A percentile compares a stretch with the other conserved stretches of the same genome.
Evolutionary conservation across 352 stramenopile genomes (phyloP).

Genomic region (Globisporangium nunn): DNA sequence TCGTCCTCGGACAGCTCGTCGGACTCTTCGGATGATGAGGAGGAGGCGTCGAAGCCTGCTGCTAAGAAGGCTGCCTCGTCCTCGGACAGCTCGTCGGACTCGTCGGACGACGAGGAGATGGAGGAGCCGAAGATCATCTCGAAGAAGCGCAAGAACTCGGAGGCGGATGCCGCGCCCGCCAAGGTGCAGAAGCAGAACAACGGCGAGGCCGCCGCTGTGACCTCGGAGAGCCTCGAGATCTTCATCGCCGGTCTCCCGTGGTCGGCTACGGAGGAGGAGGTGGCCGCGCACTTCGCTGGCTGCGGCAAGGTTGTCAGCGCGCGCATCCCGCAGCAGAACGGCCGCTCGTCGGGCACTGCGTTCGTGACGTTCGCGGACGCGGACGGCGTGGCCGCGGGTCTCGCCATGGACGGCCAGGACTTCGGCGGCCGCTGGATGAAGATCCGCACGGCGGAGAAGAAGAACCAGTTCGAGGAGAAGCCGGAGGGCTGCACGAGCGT

Average conservation of each 20-base stretch:
- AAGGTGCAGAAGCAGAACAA: conserved; percentile 78
- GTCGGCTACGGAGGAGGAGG: conserved; percentile 90
- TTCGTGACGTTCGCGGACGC: conserved; percentile 89
- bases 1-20: conserved; percentile 2
- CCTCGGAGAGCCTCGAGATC: conserved; percentile 52
- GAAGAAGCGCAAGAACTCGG: conserved; percentile 84
- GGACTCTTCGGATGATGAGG: conserved; percentile 42
- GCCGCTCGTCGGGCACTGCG: conserved; percentile 91
- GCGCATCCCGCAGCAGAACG: conserved; percentile 87
- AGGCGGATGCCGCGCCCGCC: conserved; percentile 40
- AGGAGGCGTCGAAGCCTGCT: conserved; percentile 26
- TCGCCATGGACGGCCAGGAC: conserved; percentile 91
- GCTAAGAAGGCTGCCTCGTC: conserved; percentile 24
- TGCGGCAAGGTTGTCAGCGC: conserved; percentile 87
- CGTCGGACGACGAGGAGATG: conserved; percentile 23
- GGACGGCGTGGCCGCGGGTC: conserved; percentile 66
- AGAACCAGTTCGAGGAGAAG: conserved; percentile 87
- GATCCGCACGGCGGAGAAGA: conserved; percentile 86
- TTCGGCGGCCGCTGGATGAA: conserved; percentile 95
- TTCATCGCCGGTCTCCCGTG: conserved; percentile 95
- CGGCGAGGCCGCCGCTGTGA: conserved; percentile 46
- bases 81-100: conserved; percentile 24
- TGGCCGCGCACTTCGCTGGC: conserved; percentile 90
- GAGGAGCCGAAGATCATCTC: conserved; percentile 61
- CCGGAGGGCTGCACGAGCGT: conserved; percentile 93